Evolutionary conservation across 2,329 filamentous ascomycete genomes (phyloP).

Genomic region (Colletotrichum somersetense): DNA sequence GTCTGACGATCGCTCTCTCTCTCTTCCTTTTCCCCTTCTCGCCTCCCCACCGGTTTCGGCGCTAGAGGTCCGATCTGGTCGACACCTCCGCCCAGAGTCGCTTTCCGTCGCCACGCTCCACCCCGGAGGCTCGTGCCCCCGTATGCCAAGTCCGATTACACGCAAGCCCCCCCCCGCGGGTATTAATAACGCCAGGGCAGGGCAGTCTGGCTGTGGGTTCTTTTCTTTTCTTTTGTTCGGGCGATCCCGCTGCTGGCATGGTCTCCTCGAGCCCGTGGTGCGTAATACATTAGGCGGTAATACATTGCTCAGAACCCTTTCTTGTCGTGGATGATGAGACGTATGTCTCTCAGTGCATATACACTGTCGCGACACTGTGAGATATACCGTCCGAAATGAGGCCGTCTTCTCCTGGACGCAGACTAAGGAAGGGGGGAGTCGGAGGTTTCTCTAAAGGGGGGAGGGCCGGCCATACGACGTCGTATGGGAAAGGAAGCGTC

Average conservation of each 20-base stretch:
- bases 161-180: too few species aligned
- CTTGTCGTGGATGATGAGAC: too few species aligned
- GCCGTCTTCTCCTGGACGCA: neutral
- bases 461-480: neutral
- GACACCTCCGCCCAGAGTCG: slow-evolving; percentile 5
- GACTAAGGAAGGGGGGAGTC: neutral
- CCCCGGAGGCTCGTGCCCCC: neutral
- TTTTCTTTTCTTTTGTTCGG: neutral
- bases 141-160: too few species aligned
- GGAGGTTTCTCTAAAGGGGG: neutral
- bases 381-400: neutral
- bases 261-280: neutral
- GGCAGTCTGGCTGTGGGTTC: too few species aligned
- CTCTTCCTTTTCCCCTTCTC: neutral
- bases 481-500: neutral
- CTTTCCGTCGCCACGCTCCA: slow-evolving; percentile 33
- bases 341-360: neutral
- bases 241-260: neutral
- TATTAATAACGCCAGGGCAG: neutral
- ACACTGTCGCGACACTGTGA: neutral
- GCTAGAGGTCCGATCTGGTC: slow-evolving; percentile 6
- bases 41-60: neutral
- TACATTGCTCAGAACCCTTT: neutral
- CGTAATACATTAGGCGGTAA: neutral
- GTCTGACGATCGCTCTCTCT: neutral